Base-by-base conservation (phyloP, 2,329 filamentous ascomycete genomes). In the Ophiostoma ulmi region DNA sequence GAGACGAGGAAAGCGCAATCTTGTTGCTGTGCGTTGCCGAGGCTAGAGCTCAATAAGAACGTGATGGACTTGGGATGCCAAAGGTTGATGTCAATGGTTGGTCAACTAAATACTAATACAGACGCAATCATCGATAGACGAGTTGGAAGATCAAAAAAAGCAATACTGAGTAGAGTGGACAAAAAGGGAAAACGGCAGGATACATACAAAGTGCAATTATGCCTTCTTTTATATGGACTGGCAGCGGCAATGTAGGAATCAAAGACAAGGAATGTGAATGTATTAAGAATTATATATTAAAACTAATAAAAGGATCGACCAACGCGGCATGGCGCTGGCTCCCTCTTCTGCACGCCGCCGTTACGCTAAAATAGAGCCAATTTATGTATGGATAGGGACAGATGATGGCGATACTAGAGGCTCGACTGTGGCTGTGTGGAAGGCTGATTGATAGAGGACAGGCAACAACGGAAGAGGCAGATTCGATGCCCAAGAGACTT, bases 361-460 rank as follows among this genome's bases (percentile, higher is more conserved):
- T 68, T 64, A 55, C 70, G 70, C 70, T 69, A 71, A 20, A 31
- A n/a, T 71, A 39, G 66, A 48, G 66, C 55, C 65, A 48, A 64
- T 41, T 61, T n/a, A 58, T 36, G 66, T 22, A 11, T 39, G 35
- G 36, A n/a, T 31, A 11, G 35, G 31, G 61, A 65, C 36, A 14
- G 35, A 22, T 17, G 35, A 65, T n/a, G 36, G 63, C 8, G 20
- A 36, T 39, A 65, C 35, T 65, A n/a, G 35, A 64, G 36, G 36
- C 17, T 65, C 35, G 35, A 22, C 5, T 38, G 63, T 65, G 63
- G 63, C 63, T 65, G 63, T 39, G 63, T 65, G 63, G 20, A 39
- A 20, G 63, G 63, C 63, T 39, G 63, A 65, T 11, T 39, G 20
- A 11, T n/a, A 31, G 36, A 14, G 20, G 13, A 31, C 11, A 36